Base-by-base conservation (phyloP, 768 basidiomycete species). In the Amanita rimosa region DNA sequence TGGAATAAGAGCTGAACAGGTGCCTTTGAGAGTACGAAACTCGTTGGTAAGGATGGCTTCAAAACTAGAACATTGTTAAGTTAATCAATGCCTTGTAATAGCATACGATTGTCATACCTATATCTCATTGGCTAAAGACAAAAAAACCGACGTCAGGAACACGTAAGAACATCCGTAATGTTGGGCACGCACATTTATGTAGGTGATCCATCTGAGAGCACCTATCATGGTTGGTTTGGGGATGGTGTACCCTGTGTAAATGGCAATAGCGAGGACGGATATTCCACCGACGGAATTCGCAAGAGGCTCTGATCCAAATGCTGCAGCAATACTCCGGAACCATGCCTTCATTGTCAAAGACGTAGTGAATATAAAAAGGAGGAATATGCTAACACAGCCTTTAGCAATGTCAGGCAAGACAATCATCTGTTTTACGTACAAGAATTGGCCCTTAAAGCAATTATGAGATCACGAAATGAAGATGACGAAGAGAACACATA, bases 41-140 rank as follows among this genome's bases (percentile, higher is more conserved):
- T 95, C 89, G 63, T 92, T 94, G n/a, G 76, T 70, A 59, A 94
- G 70, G 33, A 91, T 61, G 0, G 74, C 70, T 52, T 89, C 85
- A 60, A 93, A 92, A 16, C 41, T 42, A 24, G 24, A n/a, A 6
- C 7, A 27, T 8, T 11, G 8, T 10, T 29, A 3, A 42, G 41
- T 14, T 11, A 27, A n/a, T 4, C 11, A 26, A 11, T 2, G 10
- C 19, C 13, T 24, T n/a, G 6, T 5, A 6, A 29, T 42, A 11
- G 2, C 4, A 13, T 10, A 42, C 14, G 14, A n/a, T n/a, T n/a
- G n/a, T n/a, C n/a, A n/a, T 42, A 42, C 0, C 76, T 81, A 17
- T 50, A 50, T 17, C 49, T 33, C 22, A 45, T 10, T 4, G 49
- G 49, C 49, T 50, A 16, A 40, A 27, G 13, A 22, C 7, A 42